Evolutionary conservation across 352 stramenopile species (phyloP), one percentile per base, ranked within the genome.

Genomic region (Globisporangium alternatum): DNA sequence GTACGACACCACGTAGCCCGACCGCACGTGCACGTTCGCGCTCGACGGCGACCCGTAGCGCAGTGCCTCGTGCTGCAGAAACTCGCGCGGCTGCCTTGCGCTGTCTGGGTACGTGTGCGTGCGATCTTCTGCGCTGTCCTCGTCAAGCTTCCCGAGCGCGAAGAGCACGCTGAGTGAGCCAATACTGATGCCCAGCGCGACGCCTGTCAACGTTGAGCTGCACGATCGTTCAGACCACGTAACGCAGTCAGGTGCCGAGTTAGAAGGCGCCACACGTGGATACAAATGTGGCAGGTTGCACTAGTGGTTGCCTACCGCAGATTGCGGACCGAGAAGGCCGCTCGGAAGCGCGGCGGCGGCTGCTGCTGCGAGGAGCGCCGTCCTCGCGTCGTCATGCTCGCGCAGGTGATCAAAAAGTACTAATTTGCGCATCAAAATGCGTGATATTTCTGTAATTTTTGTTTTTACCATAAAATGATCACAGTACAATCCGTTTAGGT

Each of bases 1-100:
- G 65, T 94, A 97, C 7, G 84, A 87, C 25, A 91, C 78, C 47
- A 93, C 83, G 72, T 95, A 96, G 51, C 86, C 88, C 0, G 81
- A 78, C 19, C 84, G 84, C 33, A 91, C 78, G 43, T 83, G 79
- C 35, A 95, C 76, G 55, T 94, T 94, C 25, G 67, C 65, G 49
- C 72, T 69, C 2, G 86, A 95, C 5, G 86, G 86, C 2, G 71
- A 72, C 35, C 86, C 86, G 48, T 91, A 95, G 10, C 81, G 84
- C 53, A 92, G 67, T 33, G 86, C 84, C 69, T 89, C 78, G 41
- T 95, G 86, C n/a, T 66, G 67, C 22, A 77, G 37, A 22, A 53
- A 53, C 5, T 72, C 63, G 13, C 43, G 58, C 44, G 67, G 63
- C 41, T 52, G 55, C 10, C 1, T 17, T 31, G 30, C 3, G 0